phyloP scores from a whole-genome alignment of 2,329 filamentous ascomycete species.

The Myriosclerotinia scirpicola region DNA sequence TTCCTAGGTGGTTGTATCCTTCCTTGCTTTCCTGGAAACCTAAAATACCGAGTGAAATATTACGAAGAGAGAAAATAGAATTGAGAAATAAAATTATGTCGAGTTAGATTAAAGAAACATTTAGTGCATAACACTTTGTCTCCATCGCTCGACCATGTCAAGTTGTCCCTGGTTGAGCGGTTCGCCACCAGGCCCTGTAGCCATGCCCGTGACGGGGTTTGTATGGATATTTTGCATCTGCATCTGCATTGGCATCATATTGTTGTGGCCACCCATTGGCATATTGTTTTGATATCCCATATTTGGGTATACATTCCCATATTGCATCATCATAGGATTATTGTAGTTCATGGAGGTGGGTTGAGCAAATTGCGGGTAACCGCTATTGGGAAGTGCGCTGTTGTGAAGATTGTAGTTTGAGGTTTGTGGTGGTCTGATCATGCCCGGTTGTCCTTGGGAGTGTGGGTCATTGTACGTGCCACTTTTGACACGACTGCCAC shows the following conservation, averaged over 20 bases:
- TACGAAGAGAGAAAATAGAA: neutral
- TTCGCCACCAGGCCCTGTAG: conserved; percentile 30
- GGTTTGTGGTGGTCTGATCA: conserved; percentile 25
- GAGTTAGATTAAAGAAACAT: neutral
- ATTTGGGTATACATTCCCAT: conserved; percentile 32
- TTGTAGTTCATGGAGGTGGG: conserved; percentile 29
- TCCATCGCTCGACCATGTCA: conserved; percentile 43
- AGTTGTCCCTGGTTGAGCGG: conserved; percentile 39
- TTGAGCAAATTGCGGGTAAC: conserved; percentile 32
- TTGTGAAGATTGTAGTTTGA: conserved; percentile 26
- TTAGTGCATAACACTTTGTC: conserved; percentile 42
- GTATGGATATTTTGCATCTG: conserved; percentile 27
- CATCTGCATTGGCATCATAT: conserved; percentile 31
- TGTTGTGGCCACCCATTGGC: conserved; percentile 23
- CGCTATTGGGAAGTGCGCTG: conserved; percentile 1
- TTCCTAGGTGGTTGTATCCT: neutral
- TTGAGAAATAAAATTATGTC: no score
- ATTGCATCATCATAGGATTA: conserved; percentile 30
- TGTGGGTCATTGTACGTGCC: conserved; percentile 32
- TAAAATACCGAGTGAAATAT: neutral
- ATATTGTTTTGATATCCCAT: conserved; percentile 26
- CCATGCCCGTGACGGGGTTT: conserved; percentile 31
- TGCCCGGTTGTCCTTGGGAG: conserved; percentile 28
- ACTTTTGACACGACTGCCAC: conserved; percentile 29
- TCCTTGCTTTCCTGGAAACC: neutral